phyloP scores from a whole-genome alignment of 2,329 filamentous ascomycete species.

The Ambrosiella cleistominuta region DNA sequence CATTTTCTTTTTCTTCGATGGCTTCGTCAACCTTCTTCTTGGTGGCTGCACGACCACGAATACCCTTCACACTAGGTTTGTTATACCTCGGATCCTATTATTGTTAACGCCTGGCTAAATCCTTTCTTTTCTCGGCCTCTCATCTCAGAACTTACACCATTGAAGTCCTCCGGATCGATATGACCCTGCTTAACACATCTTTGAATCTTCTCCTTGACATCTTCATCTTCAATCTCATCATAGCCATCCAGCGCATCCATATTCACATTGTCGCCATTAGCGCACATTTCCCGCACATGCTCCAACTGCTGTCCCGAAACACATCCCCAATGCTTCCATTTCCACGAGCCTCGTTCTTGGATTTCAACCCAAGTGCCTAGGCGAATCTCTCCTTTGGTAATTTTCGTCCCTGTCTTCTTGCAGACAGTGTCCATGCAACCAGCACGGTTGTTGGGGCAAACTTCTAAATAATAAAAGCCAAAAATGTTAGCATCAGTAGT shows the following conservation, averaged over 20 bases:
- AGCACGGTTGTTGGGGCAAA: constrained; percentile 53
- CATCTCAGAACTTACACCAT: constrained; percentile 44
- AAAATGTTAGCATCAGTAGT: no score
- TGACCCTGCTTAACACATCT: constrained; percentile 59
- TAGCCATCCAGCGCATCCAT: constrained; percentile 60
- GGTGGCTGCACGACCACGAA: constrained; percentile 25
- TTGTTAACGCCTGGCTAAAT: not conserved
- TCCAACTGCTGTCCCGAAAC: constrained; percentile 58
- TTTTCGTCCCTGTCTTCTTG: constrained; percentile 52
- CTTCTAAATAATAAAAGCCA: constrained; percentile 31
- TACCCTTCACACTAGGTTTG: constrained; percentile 46
- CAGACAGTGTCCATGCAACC: constrained; percentile 57
- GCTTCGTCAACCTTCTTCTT: constrained; percentile 18
- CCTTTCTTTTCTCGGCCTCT: constrained; percentile 11
- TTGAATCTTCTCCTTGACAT: constrained; percentile 55
- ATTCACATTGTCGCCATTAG: constrained; percentile 32
- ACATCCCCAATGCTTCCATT: constrained; percentile 88
- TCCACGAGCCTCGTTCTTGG: constrained; percentile 43
- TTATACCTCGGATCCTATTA: constrained; percentile 58
- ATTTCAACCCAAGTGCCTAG: constrained; percentile 57
- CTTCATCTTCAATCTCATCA: constrained; percentile 49
- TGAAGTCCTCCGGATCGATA: constrained; percentile 74
- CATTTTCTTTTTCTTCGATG: constrained; percentile 15
- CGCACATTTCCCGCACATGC: constrained; percentile 43
- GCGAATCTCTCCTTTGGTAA: constrained; percentile 61